Evolutionary conservation across 2,329 filamentous ascomycete species (phyloP).

Genomic region (Exophiala mesophila): DNA sequence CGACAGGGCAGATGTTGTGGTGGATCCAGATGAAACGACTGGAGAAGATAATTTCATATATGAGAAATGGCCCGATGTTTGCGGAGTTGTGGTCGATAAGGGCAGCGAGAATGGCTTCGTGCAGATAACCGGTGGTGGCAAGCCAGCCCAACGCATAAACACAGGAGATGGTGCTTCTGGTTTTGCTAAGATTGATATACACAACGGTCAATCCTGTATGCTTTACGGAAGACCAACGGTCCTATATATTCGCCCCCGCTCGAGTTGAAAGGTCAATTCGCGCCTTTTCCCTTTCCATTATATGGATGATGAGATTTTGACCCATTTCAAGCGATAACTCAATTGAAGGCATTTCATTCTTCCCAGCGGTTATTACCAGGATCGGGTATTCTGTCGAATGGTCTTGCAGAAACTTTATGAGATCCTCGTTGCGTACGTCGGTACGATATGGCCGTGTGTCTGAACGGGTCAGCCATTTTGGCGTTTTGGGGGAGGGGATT

Average conservation of each 20-base stretch:
- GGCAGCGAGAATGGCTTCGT: slow-evolving; percentile 8
- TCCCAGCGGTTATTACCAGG: slow-evolving; percentile 1
- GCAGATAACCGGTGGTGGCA: slow-evolving; percentile 4
- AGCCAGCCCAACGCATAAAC: neutral
- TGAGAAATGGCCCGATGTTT: slow-evolving; percentile 9
- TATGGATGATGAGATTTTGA: slow-evolving; percentile 2
- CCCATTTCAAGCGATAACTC: slow-evolving; percentile 1
- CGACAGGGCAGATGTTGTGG: slow-evolving; percentile 2
- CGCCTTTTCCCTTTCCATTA: slow-evolving; percentile 1
- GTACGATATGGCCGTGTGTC: slow-evolving; percentile 3
- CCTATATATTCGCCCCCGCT: slow-evolving; percentile 7
- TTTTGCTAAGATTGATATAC: slow-evolving; percentile 7
- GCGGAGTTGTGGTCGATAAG: slow-evolving; percentile 10
- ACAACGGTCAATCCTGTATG: slow-evolving; percentile 8
- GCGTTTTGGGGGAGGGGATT: neutral
- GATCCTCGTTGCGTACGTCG: neutral
- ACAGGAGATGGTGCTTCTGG: slow-evolving; percentile 2
- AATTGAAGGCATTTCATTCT: slow-evolving; percentile 3
- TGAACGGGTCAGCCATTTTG: slow-evolving; percentile 2
- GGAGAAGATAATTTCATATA: slow-evolving; percentile 9
- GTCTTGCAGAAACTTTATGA: slow-evolving; percentile 3
- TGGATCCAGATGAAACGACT: slow-evolving; percentile 7
- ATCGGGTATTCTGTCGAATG: neutral
- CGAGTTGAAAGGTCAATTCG: slow-evolving; percentile 3
- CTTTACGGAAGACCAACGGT: slow-evolving; percentile 10